Evolutionary conservation across 148 eudicot genomes (phyloP).

Genomic region (Rhododendron williamsianum): DNA sequence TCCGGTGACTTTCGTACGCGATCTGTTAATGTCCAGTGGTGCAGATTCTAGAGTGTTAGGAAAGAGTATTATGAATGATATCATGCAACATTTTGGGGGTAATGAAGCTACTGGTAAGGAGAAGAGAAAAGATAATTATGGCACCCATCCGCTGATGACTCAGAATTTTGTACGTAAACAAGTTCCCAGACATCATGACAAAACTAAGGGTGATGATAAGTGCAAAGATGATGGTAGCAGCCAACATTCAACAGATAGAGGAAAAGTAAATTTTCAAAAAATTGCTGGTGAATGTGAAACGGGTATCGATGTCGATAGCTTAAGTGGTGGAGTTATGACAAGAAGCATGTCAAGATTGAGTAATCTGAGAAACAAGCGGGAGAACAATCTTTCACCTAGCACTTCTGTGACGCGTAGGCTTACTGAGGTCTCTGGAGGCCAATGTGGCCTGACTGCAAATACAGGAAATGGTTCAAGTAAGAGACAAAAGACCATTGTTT

Average conservation of each 20-base stretch:
- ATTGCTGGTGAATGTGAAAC: background rate
- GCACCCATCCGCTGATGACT: background rate
- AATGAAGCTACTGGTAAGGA: slow-evolving; percentile 8
- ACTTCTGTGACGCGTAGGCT: background rate
- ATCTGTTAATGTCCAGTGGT: slow-evolving; percentile 18
- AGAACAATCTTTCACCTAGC: background rate
- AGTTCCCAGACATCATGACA: background rate
- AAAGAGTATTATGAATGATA: slow-evolving; percentile 14
- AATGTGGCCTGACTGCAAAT: background rate
- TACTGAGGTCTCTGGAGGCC: background rate
- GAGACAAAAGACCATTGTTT: background rate
- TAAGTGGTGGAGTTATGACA: background rate
- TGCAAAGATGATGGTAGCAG: background rate
- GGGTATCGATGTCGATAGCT: background rate
- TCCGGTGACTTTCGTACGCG: slow-evolving; percentile 25
- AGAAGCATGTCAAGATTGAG: slow-evolving; percentile 13
- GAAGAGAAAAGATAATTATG: background rate
- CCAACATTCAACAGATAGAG: background rate
- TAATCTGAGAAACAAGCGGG: background rate
- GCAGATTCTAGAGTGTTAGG: slow-evolving; percentile 12
- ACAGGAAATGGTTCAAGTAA: background rate
- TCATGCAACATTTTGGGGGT: slow-evolving; percentile 2
- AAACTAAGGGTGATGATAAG: background rate
- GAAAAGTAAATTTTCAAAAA: background rate
- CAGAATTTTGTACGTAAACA: background rate